phyloP scores from a whole-genome alignment of 106 monocot genomes.

The Narthecium ossifragum region DNA sequence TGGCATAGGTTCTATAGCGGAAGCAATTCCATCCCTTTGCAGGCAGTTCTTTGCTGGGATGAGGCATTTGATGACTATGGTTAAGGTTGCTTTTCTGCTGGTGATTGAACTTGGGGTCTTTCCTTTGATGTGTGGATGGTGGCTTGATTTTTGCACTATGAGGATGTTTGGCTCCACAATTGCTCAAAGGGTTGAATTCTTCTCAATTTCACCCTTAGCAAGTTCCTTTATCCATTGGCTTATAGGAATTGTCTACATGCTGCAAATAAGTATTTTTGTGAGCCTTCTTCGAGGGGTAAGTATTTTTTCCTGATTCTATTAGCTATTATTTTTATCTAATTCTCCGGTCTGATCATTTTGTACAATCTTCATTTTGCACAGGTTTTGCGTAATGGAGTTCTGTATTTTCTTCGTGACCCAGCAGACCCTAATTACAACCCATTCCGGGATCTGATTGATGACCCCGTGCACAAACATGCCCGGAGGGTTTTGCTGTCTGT shows the following conservation, averaged over 20 bases:
- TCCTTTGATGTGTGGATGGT: slow-evolving; percentile 99
- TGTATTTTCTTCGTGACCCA: slow-evolving; percentile 96
- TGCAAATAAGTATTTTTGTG: slow-evolving; percentile 97
- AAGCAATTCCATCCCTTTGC: slow-evolving; percentile 79
- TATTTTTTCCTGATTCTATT: not conserved
- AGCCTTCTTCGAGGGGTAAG: slow-evolving; percentile 97
- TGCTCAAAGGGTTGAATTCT: slow-evolving; percentile 83
- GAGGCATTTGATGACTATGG: slow-evolving; percentile 93
- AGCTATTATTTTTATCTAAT: too few species aligned
- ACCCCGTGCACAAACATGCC: slow-evolving; percentile 98
- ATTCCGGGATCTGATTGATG: slow-evolving; percentile 96
- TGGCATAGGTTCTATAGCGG: slow-evolving; percentile 63
- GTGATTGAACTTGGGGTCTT: slow-evolving; percentile 97
- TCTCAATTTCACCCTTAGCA: slow-evolving; percentile 71
- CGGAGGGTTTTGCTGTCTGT: slow-evolving; percentile 89
- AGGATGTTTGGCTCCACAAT: slow-evolving; percentile 86
- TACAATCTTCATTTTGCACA: slow-evolving; percentile 10
- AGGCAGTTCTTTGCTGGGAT: slow-evolving; percentile 69
- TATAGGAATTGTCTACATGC: slow-evolving; percentile 98
- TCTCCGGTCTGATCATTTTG: too few species aligned
- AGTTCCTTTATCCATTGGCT: slow-evolving; percentile 95
- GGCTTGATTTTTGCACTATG: slow-evolving; percentile 95
- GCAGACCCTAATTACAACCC: slow-evolving; percentile 99
- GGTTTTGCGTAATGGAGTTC: slow-evolving; percentile 90
- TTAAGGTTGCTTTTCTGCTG: slow-evolving; percentile 96